phyloP scores from a whole-genome alignment of 139 green algal genomes.

The Chlorella vulgaris region DNA sequence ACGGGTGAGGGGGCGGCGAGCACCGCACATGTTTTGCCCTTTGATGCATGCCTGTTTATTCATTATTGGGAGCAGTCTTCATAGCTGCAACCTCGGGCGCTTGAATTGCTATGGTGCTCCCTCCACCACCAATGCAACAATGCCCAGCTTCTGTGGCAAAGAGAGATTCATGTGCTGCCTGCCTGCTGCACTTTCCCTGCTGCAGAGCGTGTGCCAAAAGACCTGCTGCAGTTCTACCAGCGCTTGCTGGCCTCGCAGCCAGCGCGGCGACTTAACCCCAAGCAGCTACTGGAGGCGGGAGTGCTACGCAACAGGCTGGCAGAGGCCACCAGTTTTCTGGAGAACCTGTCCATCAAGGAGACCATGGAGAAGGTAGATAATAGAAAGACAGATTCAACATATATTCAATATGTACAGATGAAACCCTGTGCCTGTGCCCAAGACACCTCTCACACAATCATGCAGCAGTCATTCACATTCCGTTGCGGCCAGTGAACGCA shows the following conservation, averaged over 20 bases:
- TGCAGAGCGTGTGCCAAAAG: constrained; percentile 72
- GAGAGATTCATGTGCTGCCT: too few relatives aligned
- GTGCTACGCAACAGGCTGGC: constrained; percentile 93
- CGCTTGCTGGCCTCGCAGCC: constrained; percentile 81
- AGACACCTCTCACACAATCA: too few relatives aligned
- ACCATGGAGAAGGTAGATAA: constrained; percentile 71
- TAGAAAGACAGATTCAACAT: background rate
- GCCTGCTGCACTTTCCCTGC: too few relatives aligned
- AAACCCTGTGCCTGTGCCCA: too few relatives aligned
- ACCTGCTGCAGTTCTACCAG: constrained; percentile 71
- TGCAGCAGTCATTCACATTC: too few relatives aligned
- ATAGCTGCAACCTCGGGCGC: too few relatives aligned
- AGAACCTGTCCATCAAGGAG: constrained; percentile 92
- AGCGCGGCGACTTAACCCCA: constrained; percentile 82
- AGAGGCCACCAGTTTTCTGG: constrained; percentile 91
- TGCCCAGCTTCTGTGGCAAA: too few relatives aligned
- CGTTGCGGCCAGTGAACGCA: too few relatives aligned
- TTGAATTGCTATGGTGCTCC: too few relatives aligned
- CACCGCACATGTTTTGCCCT: background rate
- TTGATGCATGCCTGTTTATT: background rate
- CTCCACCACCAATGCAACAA: too few relatives aligned
- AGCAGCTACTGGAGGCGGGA: constrained; percentile 73
- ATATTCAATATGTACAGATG: too few relatives aligned
- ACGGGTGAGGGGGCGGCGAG: constrained; percentile 36
- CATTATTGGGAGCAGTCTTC: too few relatives aligned